A percentile compares a stretch with the other conserved stretches of the same genome.
These are phyloP conservation scores for Debaryomyces coudertii DNA, from an alignment of 1,139 yeast genomes.

Conservation along the genomic window DNA sequence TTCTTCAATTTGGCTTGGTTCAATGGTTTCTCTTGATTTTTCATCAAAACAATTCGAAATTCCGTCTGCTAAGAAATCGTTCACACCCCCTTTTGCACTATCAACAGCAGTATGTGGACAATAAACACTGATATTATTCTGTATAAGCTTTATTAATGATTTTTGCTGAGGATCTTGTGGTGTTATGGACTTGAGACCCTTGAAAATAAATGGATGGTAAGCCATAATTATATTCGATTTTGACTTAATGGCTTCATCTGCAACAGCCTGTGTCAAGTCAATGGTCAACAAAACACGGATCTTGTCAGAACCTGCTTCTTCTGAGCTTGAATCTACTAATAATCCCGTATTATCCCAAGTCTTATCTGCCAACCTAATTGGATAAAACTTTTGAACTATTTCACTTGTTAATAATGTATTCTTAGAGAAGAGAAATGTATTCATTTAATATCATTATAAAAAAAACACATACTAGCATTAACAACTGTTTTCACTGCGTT, in stretches of 20 bases:
- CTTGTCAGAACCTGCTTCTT: conserved; percentile 21
- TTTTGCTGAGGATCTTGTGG: conserved; percentile 76
- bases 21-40: conserved; percentile 31
- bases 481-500: conserved; percentile 50
- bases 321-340: conserved; percentile 57
- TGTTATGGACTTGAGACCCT: conserved; percentile 79
- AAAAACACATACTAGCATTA: conserved; percentile 40
- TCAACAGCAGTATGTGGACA: conserved; percentile 97
- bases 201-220: conserved; percentile 93
- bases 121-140: conserved; percentile 81
- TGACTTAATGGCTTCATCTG: conserved; percentile 73
- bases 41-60: conserved; percentile 38
- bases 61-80: conserved; percentile 83
- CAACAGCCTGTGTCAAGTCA: conserved; percentile 83
- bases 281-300: conserved; percentile 69
- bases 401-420: conserved; percentile 19
- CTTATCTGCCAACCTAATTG: conserved; percentile 74
- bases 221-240: conserved; percentile 67
- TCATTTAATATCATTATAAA: neutral
- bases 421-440: neutral
- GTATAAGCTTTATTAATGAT: conserved; percentile 71
- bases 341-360: conserved; percentile 96
- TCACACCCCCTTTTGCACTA: conserved; percentile 89
- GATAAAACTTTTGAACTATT: conserved; percentile 68
- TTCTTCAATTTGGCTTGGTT: conserved; percentile 30